Base-by-base conservation (phyloP, 495 filamentous ascomycete species). In the Rhypophila decipiens region DNA sequence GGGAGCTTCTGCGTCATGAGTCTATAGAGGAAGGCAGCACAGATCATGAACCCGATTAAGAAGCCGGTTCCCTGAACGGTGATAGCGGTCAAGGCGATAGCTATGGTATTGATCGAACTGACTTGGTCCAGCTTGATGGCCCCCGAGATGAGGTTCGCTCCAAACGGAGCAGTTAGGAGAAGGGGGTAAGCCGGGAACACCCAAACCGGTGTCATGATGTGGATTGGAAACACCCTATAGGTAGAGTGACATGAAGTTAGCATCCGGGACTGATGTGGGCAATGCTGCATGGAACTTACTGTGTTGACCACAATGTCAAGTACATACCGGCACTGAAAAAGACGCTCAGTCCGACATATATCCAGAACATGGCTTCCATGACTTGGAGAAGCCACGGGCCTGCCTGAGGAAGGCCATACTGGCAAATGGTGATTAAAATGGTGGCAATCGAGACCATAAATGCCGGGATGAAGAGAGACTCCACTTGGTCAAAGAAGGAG, bases 1-100 rank as follows among this genome's bases (percentile, higher is more conserved):
- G 88, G 88, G 0, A 94, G 75, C 62, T 94, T 95, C 55, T 93
- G 87, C 1, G 88, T 91, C 88, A 95, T 95, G 35, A 95, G 74
- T 31, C 88, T 78, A 60, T 93, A 93, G 31, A 95, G 78, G 56
- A 88, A 95, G 31, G 88, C 85, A 13, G 86, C 82, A 52, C 87
- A 88, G 23, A 93, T 82, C 87, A 90, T 90, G 51, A 90, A 72
- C 4, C 84, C 84, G 44, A 95, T 86, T 53, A 93, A 63, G 58
- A 91, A 94, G 0, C 88, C 88, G 21, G 89, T 86, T 8, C 88
- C 88, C 64, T 95, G 88, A 20, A 86, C 76, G 3, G 83, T 77
- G 13, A 83, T 75, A 7, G 86, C 84, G 23, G 82, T 82, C 46
- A 90, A 66, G 13, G 89, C 82, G 42, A 93, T 78, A 7, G 76